Percentiles rank a stretch among this genome's conserved stretches.
Conservation (phyloP, 139 green algal genomes). For the Picocystis salinarum region DNA sequence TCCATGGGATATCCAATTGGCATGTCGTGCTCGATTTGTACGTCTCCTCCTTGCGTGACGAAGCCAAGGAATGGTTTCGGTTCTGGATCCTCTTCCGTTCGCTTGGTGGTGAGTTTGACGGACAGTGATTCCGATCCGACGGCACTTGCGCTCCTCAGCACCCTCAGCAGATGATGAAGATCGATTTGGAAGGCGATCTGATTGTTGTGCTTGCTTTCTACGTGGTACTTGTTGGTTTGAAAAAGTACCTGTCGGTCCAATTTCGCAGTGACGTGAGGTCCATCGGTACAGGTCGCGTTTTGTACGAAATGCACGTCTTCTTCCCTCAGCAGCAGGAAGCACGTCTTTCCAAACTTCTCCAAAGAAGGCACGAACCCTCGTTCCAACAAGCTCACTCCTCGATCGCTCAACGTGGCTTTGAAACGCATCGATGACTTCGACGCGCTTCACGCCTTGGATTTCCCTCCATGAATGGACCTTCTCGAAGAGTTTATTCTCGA, state of each 20-base stretch:
- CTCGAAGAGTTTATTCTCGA: too few species aligned
- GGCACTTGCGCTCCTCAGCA: constrained; percentile 19
- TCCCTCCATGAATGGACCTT: too few species aligned
- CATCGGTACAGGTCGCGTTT: constrained; percentile 35
- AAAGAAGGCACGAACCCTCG: constrained; percentile 39
- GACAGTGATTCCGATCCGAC: too few species aligned
- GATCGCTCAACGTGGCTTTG: constrained; percentile 29
- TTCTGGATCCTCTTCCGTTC: constrained; percentile 7
- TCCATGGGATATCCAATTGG: constrained; percentile 32
- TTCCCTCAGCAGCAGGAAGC: constrained; percentile 32
- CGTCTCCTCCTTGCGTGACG: constrained; percentile 11
- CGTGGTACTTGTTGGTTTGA: constrained; percentile 17
- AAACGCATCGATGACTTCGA: constrained; percentile 33
- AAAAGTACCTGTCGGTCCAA: constrained; percentile 45
- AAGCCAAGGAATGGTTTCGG: constrained; percentile 41
- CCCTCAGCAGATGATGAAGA: constrained; percentile 40
- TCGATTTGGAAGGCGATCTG: constrained; percentile 49
- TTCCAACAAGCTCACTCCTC: constrained; percentile 25
- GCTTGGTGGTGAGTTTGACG: constrained; percentile 25
- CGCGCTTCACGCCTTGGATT: too few species aligned
- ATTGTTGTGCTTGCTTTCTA: constrained; percentile 36
- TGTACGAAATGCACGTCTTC: constrained; percentile 46
- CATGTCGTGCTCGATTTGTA: constrained; percentile 49
- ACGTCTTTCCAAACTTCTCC: constrained; percentile 60
- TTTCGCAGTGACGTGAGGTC: constrained; percentile 32